Conservation (phyloP, 192 early-diverging fungal species). For the Gigaspora rosea region DNA sequence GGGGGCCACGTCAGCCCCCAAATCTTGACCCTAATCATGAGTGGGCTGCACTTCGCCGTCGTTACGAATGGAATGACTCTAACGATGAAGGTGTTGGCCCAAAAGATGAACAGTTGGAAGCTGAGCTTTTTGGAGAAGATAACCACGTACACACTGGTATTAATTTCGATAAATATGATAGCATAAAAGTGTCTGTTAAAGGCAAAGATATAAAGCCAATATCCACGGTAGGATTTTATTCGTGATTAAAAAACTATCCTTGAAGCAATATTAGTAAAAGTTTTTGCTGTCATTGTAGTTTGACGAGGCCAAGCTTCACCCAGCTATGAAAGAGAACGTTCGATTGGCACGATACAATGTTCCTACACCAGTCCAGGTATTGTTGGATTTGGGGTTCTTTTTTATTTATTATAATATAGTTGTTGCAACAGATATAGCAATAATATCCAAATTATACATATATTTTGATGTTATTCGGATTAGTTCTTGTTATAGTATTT, state of each 20-base stretch:
- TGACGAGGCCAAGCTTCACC: constrained; percentile 63
- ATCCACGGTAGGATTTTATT: constrained; percentile 28
- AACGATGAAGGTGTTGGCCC: constrained; percentile 61
- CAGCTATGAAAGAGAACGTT: constrained; percentile 65
- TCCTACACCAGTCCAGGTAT: constrained; percentile 79
- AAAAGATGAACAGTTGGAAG: constrained; percentile 60
- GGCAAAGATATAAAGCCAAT: constrained; percentile 56
- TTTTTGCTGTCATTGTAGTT: constrained; percentile 46
- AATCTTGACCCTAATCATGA: constrained; percentile 40
- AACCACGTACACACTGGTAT: constrained; percentile 70
- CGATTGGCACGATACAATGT: constrained; percentile 60
- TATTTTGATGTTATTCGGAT: no score
- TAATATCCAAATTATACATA: no score
- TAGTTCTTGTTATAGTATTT: background rate
- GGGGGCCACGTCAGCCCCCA: constrained; percentile 25
- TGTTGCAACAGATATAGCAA: no score
- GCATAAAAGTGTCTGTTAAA: constrained; percentile 69
- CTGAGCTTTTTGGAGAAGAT: constrained; percentile 59
- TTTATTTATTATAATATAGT: no score
- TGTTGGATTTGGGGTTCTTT: background rate
- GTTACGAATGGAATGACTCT: constrained; percentile 57
- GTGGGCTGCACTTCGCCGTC: constrained; percentile 49
- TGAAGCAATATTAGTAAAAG: no score
- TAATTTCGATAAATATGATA: constrained; percentile 77
- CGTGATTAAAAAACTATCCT: no score